Evolutionary conservation across 1,139 yeast species (phyloP), one percentile per base, ranked within the genome.

Genomic region (Blastobotrys ciferrii): DNA sequence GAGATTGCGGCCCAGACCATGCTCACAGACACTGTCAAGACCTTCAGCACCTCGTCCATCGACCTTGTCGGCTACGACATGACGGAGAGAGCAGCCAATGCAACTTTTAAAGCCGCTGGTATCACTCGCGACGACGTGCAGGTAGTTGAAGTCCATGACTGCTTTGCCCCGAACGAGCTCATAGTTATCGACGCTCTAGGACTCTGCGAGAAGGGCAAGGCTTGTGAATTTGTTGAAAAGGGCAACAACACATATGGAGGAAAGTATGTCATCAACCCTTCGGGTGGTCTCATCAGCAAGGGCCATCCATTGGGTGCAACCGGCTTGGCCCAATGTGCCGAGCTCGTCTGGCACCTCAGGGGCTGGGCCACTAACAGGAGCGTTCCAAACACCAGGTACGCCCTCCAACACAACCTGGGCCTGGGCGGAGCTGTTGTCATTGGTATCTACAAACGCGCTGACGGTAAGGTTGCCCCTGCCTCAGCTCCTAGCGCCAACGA

Each of bases 231-330:
- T 42, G 64, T 63, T 28, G 53, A 50, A 38, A 46, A 51, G 4
- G 66, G 65, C n/a, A 58, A 60, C 41, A 55, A 61, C 48, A 63
- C 66, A 6, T 61, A 53, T 45, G 65, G 65, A 14, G 64, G 64
- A 23, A 54, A 57, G 47, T 57, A 56, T 41, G 59, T 63, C 12
- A 60, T 62, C 45, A 63, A 63, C 46, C 66, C 66, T 13, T 59
- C 64, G 6, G 66, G 66, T 11, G 66, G 66, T 7, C 56, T 63
- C 28, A 61, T 61, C 42, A 52, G 59, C 42, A 63, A 62, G 54
- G 66, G 66, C 40, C 66, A 63, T 35, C 65, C 66, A 12, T 56
- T 63, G 13, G 66, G 66, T 12, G 66, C 66, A 7, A 63, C 66
- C 14, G 66, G 66, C 4, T 50, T 63, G 11, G 65, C 65, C n/a